Conservation (phyloP, 331 rosid genomes). For the Quercus lobata region DNA sequence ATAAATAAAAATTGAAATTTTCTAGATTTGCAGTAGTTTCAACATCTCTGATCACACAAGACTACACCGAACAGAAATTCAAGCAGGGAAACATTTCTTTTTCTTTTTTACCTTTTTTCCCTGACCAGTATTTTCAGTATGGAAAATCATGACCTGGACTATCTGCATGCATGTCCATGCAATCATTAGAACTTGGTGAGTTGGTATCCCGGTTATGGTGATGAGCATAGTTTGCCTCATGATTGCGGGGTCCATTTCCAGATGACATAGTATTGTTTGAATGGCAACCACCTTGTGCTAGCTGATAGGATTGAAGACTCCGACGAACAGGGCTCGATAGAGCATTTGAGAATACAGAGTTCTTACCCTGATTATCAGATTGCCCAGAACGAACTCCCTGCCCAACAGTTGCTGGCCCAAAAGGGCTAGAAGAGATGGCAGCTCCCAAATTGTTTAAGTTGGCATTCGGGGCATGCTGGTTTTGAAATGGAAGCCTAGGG, state of each 20-base stretch:
- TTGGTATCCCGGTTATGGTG: conserved; percentile 47
- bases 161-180: conserved; percentile 70
- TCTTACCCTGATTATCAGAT: conserved; percentile 54
- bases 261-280: conserved; percentile 32
- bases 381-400: conserved; percentile 51
- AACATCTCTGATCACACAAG: conserved; percentile 21
- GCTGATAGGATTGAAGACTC: conserved; percentile 60
- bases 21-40: conserved; percentile 10
- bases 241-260: conserved; percentile 44
- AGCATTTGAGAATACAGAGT: conserved; percentile 69
- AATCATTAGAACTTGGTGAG: conserved; percentile 51
- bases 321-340: conserved; percentile 69
- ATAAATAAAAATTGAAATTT: conserved; percentile 2
- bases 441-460: conserved; percentile 32
- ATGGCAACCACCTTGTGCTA: conserved; percentile 49
- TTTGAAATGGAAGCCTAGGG: conserved; percentile 49
- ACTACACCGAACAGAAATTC: conserved; percentile 15
- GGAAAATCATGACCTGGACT: conserved; percentile 53
- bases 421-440: conserved; percentile 26
- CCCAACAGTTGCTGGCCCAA: conserved; percentile 30
- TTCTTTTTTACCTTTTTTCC: conserved; percentile 5
- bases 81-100: conserved; percentile 1
- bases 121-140: conserved; percentile 34
- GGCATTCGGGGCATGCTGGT: conserved; percentile 41
- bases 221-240: conserved; percentile 30